These are phyloP conservation scores for Copromyces sp. DNA, from an alignment of 495 filamentous ascomycete genomes.

Conservation along the genomic window DNA sequence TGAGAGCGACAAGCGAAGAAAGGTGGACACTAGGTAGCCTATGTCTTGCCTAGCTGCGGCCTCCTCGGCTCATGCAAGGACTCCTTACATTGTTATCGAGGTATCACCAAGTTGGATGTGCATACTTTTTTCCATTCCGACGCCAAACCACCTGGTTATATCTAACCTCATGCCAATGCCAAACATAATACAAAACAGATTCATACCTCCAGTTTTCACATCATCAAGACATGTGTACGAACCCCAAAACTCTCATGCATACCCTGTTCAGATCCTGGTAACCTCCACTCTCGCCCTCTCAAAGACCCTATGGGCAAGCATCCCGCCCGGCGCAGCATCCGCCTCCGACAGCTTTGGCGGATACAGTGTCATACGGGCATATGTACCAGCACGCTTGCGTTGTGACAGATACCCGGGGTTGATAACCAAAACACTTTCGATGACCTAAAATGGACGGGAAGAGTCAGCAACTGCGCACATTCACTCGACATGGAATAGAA, in stretches of 20 bases:
- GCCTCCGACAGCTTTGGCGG: constrained; percentile 48
- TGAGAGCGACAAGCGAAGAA: constrained; percentile 55
- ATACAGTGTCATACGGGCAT: constrained; percentile 63
- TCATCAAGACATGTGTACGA: neutral
- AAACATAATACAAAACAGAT: neutral
- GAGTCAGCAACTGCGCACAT: constrained; percentile 6
- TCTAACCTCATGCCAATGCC: neutral
- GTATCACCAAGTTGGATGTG: neutral
- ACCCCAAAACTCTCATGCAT: neutral
- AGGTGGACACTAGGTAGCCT: constrained; percentile 37
- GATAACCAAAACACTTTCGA: constrained; percentile 74
- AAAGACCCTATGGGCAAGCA: constrained; percentile 64
- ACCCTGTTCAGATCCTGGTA: constrained; percentile 50
- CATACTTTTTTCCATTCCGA: neutral
- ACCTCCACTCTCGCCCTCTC: constrained; percentile 80
- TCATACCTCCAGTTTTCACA: neutral
- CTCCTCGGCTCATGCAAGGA: neutral
- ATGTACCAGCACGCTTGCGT: constrained; percentile 67
- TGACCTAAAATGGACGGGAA: constrained; percentile 44
- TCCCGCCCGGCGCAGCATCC: constrained; percentile 43
- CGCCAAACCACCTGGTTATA: neutral
- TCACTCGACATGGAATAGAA: neutral
- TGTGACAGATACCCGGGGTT: constrained; percentile 87
- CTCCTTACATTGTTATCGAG: constrained; percentile 1
- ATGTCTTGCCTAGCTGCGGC: neutral